Conservation (phyloP, 192 early-diverging fungal species). For the Chytriomyces sp. region DNA sequence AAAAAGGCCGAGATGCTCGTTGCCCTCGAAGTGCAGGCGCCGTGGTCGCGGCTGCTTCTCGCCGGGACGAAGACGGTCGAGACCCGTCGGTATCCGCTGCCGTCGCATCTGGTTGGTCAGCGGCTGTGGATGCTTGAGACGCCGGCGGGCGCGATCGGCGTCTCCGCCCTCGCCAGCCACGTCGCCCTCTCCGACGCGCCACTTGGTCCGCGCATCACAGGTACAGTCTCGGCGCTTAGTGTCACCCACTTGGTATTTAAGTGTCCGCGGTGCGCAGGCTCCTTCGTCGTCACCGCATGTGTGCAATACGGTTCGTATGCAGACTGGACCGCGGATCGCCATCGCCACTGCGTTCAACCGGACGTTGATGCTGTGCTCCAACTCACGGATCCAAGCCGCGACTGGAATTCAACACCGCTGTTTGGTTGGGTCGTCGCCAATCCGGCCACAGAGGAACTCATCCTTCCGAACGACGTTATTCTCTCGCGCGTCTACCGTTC, state of each 20-base stretch:
- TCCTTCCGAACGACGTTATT: not conserved
- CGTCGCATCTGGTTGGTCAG: not conserved
- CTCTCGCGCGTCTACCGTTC: not conserved
- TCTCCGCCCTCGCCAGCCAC: not conserved
- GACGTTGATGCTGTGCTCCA: no score
- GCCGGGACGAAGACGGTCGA: no score
- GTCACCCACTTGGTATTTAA: no score
- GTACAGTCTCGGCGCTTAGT: no score
- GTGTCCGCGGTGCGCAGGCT: no score
- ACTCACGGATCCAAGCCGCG: not conserved
- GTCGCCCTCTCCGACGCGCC: not conserved
- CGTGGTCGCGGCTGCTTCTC: no score
- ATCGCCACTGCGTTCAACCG: not conserved
- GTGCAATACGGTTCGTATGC: not conserved
- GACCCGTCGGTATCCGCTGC: not conserved
- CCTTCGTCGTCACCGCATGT: not conserved
- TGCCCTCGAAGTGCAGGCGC: no score
- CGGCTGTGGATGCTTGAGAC: not conserved
- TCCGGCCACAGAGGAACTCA: not conserved
- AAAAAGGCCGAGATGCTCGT: no score
- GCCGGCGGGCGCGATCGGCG: not conserved
- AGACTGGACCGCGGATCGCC: not conserved
- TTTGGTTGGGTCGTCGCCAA: not conserved
- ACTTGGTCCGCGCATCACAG: not conserved
- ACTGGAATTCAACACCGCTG: not conserved